A percentile compares a stretch with the other conserved stretches of the same genome.
phyloP scores from a whole-genome alignment of 345 rosid genomes.

The Barbarea vulgaris region DNA sequence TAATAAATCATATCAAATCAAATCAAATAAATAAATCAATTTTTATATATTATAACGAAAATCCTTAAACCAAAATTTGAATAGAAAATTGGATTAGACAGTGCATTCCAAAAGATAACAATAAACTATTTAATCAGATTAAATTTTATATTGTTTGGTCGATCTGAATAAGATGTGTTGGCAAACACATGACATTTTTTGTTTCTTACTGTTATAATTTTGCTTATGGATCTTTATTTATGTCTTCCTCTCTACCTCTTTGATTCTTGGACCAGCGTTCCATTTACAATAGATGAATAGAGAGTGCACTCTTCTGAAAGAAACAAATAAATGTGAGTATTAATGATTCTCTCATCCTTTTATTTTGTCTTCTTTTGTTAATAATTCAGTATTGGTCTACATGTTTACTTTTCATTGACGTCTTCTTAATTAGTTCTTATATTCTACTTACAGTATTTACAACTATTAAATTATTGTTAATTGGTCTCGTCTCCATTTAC shows the following conservation, averaged over 20 bases:
- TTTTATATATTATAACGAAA: not conserved
- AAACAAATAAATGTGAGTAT: constrained; percentile 15
- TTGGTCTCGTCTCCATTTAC: constrained; percentile 14
- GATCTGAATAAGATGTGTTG: constrained; percentile 12
- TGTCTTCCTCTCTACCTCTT: constrained; percentile 27
- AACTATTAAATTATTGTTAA: not conserved
- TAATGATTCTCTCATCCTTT: constrained; percentile 12
- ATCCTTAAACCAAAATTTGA: not conserved
- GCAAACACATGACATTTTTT: constrained; percentile 23
- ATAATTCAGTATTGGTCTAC: not conserved
- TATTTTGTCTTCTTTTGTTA: constrained; percentile 16
- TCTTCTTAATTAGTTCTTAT: too few relatives aligned
- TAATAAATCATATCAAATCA: not conserved
- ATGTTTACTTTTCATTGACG: not conserved
- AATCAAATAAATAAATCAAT: not conserved
- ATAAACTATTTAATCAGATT: not conserved
- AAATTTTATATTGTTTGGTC: constrained; percentile 3
- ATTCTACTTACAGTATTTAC: too few relatives aligned
- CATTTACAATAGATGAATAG: constrained; percentile 10
- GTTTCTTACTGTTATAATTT: constrained; percentile 15
- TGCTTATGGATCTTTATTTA: constrained; percentile 22
- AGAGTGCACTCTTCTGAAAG: not conserved
- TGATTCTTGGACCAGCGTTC: constrained; percentile 12
- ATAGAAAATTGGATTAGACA: not conserved
- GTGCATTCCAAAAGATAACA: constrained; percentile 5